These are phyloP conservation scores for Nemania sp. DNA, from an alignment of 2,329 filamentous ascomycete species.

Conservation along the genomic window DNA sequence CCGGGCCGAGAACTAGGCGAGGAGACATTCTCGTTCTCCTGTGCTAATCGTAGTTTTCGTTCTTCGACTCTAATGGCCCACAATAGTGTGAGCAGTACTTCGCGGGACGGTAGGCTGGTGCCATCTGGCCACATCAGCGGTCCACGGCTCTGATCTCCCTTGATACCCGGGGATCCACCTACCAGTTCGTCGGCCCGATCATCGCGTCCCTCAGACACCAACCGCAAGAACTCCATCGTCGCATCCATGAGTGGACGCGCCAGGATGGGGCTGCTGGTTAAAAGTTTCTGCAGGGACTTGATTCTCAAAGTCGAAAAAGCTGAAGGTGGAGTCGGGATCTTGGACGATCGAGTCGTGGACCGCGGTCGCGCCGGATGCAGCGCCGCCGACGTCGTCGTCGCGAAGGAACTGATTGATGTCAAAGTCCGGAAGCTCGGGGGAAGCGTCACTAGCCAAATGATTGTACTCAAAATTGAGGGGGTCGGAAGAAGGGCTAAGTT, in stretches of 20 bases:
- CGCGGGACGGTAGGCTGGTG: conserved; percentile 54
- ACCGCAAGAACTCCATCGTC: conserved; percentile 80
- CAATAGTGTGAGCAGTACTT: conserved; percentile 53
- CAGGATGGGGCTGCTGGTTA: conserved; percentile 79
- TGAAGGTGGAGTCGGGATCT: conserved; percentile 64
- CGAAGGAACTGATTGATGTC: conserved; percentile 65
- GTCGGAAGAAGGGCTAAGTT: conserved; percentile 80
- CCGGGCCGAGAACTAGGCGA: conserved; percentile 45
- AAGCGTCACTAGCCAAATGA: conserved; percentile 73
- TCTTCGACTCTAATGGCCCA: conserved; percentile 53
- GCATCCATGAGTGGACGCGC: conserved; percentile 80
- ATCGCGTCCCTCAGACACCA: conserved; percentile 70
- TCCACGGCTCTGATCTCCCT: conserved; percentile 52
- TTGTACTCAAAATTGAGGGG: conserved; percentile 73
- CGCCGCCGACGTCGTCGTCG: conserved; percentile 64
- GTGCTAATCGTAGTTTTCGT: conserved; percentile 45
- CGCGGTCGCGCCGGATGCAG: conserved; percentile 62
- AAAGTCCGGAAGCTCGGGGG: conserved; percentile 59
- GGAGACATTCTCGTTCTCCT: conserved; percentile 40
- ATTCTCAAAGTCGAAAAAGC: conserved; percentile 70
- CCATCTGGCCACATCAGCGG: conserved; percentile 52
- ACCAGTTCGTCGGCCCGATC: conserved; percentile 58
- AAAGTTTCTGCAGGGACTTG: conserved; percentile 72
- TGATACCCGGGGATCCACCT: conserved; percentile 53
- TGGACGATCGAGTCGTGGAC: conserved; percentile 62